Evolutionary conservation across 2,329 filamentous ascomycete genomes (phyloP), one percentile per base, ranked within the genome.

Genomic region (Claviceps sp.): DNA sequence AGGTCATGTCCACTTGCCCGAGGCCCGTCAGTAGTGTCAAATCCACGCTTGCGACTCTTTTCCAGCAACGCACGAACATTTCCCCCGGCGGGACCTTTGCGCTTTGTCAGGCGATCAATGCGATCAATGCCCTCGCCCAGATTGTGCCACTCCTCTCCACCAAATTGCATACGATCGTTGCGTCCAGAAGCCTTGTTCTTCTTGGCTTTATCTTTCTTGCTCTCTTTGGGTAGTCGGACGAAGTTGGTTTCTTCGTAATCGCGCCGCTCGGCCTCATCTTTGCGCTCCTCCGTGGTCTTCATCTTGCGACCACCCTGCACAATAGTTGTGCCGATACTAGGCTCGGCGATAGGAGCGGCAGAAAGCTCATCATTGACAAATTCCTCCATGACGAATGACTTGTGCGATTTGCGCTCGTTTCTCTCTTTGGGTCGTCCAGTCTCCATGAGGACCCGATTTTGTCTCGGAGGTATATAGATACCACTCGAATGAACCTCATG

Each of bases 241-340:
- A 96, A 91, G 71, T 98, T 95, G 59, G 75, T 78, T 70, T 98
- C 93, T 72, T 98, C 93, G 70, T 96, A 98, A 47, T 86, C 80
- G 53, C 78, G 78, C 51, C 86, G 76, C 70, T 95, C 90, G 1
- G 78, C 78, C 66, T 97, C 90, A 42, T 81, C 80, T 56, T 81
- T 81, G 52, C 86, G 79, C 64, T 96, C 85, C 37, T 80, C 75
- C 14, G 82, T 79, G 5, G 86, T 87, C 74, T 90, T 93, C 61
- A 82, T 80, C 64, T 81, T 81, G 56, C 91, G 80, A 37, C 93
- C 93, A 48, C 86, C 83, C 47, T 82, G 75, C 4, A 84, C 75
- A 59, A 96, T 94, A 17, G 87, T 95, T 52, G 86, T 93, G 54
- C 93, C 94, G 60, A 98, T 94, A 59, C 86, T 94, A 51, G 91